phyloP scores from a whole-genome alignment of 306 rosid species.

The Morella rubra region DNA sequence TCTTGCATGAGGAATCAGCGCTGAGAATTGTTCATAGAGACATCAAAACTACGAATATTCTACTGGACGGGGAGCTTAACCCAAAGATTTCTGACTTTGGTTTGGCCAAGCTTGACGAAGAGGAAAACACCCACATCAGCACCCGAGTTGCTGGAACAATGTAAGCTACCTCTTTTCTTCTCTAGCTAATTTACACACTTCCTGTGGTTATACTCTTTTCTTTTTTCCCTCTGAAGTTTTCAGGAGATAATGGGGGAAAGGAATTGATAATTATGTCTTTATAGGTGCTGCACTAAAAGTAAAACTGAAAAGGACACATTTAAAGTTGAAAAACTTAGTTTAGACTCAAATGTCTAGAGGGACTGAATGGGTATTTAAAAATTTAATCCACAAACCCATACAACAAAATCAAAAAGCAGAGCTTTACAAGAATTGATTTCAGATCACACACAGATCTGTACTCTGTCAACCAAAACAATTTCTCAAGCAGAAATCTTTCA shows the following conservation, averaged over 20 bases:
- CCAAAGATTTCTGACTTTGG: constrained; percentile 76
- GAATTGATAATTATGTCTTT: neutral
- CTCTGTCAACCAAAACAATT: no score
- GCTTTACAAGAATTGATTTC: no score
- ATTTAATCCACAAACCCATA: no score
- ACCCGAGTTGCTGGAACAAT: constrained; percentile 56
- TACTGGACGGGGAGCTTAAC: constrained; percentile 52
- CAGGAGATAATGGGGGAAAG: neutral
- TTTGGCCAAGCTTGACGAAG: constrained; percentile 65
- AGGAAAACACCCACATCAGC: constrained; percentile 54
- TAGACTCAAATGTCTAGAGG: no score
- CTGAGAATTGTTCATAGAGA: constrained; percentile 69
- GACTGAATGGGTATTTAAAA: no score
- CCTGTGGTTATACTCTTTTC: neutral
- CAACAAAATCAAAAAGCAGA: no score
- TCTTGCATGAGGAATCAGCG: constrained; percentile 59
- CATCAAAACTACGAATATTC: constrained; percentile 56
- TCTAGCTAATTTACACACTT: neutral
- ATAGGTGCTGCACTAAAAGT: neutral
- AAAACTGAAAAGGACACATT: neutral
- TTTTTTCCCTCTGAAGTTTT: neutral
- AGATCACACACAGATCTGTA: no score
- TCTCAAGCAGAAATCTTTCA: no score
- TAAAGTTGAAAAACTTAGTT: neutral
- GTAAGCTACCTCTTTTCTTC: neutral